These are phyloP conservation scores for Lecanicillium sp. DNA, from an alignment of 2,329 filamentous ascomycete species.

Conservation along the genomic window DNA sequence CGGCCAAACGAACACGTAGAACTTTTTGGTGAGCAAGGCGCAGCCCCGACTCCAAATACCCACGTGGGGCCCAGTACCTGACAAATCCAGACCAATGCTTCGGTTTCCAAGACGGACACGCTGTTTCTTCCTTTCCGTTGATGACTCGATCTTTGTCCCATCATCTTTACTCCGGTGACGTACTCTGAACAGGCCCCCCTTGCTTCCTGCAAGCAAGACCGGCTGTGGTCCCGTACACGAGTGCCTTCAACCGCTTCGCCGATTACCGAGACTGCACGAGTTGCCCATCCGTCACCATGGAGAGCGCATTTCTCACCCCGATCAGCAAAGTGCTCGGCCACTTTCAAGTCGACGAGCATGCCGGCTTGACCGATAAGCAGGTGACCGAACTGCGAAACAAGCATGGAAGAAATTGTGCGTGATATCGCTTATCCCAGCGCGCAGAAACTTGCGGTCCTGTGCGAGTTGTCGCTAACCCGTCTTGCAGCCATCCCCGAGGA, in stretches of 20 bases:
- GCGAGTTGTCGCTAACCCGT: too few species aligned
- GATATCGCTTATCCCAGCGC: too few species aligned
- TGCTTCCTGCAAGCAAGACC: too few species aligned
- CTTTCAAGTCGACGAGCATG: conserved; percentile 47
- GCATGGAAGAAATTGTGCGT: conserved; percentile 60
- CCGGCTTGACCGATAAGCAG: conserved; percentile 53
- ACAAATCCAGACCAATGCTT: conserved; percentile 7
- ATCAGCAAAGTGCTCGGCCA: conserved; percentile 50
- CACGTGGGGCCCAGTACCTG: conserved; percentile 9
- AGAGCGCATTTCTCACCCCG: conserved; percentile 53
- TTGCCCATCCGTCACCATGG: conserved; percentile 42
- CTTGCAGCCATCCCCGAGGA: conserved; percentile 64
- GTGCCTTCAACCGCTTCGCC: too few species aligned
- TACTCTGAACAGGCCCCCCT: background rate
- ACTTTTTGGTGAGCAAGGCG: conserved; percentile 11
- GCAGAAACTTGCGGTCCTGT: too few species aligned
- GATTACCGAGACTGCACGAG: too few species aligned
- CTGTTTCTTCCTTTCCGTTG: conserved; percentile 4
- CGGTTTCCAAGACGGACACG: conserved; percentile 1
- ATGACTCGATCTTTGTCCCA: background rate
- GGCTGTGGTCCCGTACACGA: too few species aligned
- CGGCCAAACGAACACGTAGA: conserved; percentile 19
- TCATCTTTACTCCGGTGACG: background rate
- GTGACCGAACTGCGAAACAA: conserved; percentile 47
- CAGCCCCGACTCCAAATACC: conserved; percentile 3